These are phyloP conservation scores for Cryoendolithus antarcticus DNA, from an alignment of 2,329 filamentous ascomycete species.

Conservation along the genomic window DNA sequence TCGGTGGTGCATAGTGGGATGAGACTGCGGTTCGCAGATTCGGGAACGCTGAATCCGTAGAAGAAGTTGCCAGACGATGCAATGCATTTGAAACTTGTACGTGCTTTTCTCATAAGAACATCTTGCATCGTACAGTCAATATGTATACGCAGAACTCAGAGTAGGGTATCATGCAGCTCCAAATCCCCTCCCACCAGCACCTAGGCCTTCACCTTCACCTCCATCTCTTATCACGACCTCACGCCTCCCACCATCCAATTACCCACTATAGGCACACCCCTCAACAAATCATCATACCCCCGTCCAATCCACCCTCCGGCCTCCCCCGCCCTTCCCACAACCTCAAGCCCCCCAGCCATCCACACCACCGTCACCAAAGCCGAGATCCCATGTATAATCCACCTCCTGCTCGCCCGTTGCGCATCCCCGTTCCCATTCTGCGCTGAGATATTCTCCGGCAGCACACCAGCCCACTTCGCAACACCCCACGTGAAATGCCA, in stretches of 20 bases:
- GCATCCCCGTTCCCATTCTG: constrained; percentile 38
- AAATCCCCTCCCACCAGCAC: too few species aligned
- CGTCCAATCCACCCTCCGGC: constrained; percentile 68
- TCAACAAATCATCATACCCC: constrained; percentile 65
- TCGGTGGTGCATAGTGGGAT: too few species aligned
- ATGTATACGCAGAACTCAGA: too few species aligned
- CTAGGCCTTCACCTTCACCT: too few species aligned
- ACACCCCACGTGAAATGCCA: constrained; percentile 77
- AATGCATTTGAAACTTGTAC: too few species aligned
- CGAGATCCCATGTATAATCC: constrained; percentile 55
- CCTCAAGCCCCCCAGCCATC: constrained; percentile 67
- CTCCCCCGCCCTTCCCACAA: constrained; percentile 60
- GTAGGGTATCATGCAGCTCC: too few species aligned
- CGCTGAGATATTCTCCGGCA: constrained; percentile 43
- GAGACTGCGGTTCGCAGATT: too few species aligned
- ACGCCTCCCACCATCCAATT: constrained; percentile 24
- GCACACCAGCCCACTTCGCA: constrained; percentile 64
- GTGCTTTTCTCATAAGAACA: too few species aligned
- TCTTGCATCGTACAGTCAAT: too few species aligned
- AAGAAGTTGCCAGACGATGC: too few species aligned
- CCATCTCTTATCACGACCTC: too few species aligned
- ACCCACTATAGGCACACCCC: constrained; percentile 44
- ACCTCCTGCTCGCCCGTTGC: constrained; percentile 53
- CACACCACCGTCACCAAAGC: constrained; percentile 51
- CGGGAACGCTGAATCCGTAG: too few species aligned